Evolutionary conservation across 306 rosid species (phyloP).

Genomic region (Amphicarpaea edgeworthii): DNA sequence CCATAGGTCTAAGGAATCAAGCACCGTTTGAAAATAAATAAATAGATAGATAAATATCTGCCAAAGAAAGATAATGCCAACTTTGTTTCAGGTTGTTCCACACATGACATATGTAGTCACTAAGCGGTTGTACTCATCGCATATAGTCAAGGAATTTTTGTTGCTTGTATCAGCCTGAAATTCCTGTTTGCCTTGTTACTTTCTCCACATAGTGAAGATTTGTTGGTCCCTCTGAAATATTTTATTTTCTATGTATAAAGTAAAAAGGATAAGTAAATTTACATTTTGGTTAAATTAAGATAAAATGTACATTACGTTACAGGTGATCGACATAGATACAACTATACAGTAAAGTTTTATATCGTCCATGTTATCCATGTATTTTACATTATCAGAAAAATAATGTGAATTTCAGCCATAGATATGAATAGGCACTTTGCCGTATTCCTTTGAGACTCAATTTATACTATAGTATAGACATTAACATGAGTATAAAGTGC

Average conservation of each 20-base stretch:
- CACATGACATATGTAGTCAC: conserved; percentile 53
- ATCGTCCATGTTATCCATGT: not conserved
- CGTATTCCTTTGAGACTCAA: conserved; percentile 1
- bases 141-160: conserved; percentile 49
- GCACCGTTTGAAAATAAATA: conserved; percentile 64
- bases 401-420: not conserved
- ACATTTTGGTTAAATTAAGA: conserved; percentile 1
- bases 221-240: too few relatives aligned
- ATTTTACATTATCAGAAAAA: not conserved
- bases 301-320: not conserved
- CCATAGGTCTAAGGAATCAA: not conserved
- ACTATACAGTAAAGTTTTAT: not conserved
- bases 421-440: not conserved
- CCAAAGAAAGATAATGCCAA: conserved; percentile 55
- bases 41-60: conserved; percentile 60
- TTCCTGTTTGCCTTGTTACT: conserved; percentile 67
- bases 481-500: conserved; percentile 31
- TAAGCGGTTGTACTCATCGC: conserved; percentile 34
- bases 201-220: too few relatives aligned
- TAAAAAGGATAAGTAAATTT: not conserved
- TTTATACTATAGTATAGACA: not conserved
- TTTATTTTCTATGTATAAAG: too few relatives aligned
- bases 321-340: not conserved
- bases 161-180: conserved; percentile 56
- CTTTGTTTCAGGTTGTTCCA: conserved; percentile 69